Evolutionary conservation across 257 asterid species (phyloP).

Genomic region (Solanum peruvianum): DNA sequence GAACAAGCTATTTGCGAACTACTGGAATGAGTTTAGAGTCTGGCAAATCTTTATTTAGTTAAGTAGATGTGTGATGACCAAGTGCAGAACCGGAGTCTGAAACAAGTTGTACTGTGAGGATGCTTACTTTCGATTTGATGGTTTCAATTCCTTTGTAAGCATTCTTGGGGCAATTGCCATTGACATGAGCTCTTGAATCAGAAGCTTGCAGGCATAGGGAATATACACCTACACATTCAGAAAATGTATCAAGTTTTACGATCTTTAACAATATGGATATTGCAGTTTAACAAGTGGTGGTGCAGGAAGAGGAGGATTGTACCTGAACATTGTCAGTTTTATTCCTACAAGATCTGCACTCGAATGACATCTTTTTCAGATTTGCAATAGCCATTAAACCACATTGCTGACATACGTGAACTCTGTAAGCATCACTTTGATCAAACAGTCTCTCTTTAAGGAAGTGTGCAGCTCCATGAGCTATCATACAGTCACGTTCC

Average conservation of each 20-base stretch:
- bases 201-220: conserved; percentile 90
- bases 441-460: conserved; percentile 18
- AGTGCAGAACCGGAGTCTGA: background rate
- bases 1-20: background rate
- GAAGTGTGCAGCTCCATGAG: conserved; percentile 21
- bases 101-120: background rate
- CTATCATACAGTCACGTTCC: conserved; percentile 20
- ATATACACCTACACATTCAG: conserved; percentile 52
- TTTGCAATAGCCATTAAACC: conserved; percentile 92
- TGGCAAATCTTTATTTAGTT: background rate
- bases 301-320: background rate
- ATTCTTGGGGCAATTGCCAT: conserved; percentile 98
- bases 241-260: no score
- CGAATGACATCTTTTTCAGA: conserved; percentile 79
- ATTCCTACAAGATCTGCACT: conserved; percentile 93
- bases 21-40: background rate
- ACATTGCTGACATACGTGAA: conserved; percentile 89
- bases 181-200: conserved; percentile 92
- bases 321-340: conserved; percentile 96
- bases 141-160: conserved; percentile 74
- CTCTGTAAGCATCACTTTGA: conserved; percentile 48
- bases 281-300: background rate
- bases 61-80: background rate
- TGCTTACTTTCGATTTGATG: background rate
- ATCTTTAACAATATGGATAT: background rate